A percentile compares a stretch with the other conserved stretches of the same genome.
Conservation (phyloP, 106 monocot genomes). For the Phalaenopsis aphrodite region DNA sequence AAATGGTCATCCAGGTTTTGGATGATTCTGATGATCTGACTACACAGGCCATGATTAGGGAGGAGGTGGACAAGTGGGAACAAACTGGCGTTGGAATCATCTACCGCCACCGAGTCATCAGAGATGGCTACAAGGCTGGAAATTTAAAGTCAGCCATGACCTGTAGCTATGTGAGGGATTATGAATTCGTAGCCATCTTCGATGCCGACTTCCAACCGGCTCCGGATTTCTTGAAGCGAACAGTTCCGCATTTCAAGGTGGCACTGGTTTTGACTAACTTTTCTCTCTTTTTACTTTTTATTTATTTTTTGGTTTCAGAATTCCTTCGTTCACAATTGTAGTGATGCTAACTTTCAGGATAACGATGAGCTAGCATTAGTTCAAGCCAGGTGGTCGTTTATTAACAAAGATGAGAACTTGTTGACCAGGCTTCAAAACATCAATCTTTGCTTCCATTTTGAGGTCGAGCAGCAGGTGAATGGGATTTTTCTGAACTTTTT, state of each 20-base stretch:
- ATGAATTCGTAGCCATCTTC: conserved; percentile 94
- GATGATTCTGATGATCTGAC: conserved; percentile 80
- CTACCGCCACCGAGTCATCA: conserved; percentile 66
- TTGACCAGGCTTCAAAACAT: conserved; percentile 92
- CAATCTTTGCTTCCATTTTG: conserved; percentile 98
- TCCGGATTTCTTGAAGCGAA: conserved; percentile 75
- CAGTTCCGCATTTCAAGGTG: conserved; percentile 91
- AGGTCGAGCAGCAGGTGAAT: conserved; percentile 98
- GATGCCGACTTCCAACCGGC: conserved; percentile 90
- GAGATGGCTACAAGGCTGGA: conserved; percentile 92
- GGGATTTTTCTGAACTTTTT: conserved; percentile 93
- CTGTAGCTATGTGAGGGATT: conserved; percentile 86
- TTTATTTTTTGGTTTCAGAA: too few species aligned
- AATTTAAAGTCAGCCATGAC: conserved; percentile 94
- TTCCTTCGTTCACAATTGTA: background rate
- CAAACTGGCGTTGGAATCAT: conserved; percentile 51
- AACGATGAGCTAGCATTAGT: conserved; percentile 82
- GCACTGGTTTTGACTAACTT: too few species aligned
- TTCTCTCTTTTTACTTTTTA: too few species aligned
- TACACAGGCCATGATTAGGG: conserved; percentile 64
- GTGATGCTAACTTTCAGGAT: conserved; percentile 25
- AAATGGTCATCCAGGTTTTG: conserved; percentile 76
- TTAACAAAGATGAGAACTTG: conserved; percentile 97
- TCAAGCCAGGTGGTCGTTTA: conserved; percentile 92
- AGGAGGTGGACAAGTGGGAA: conserved; percentile 86